Evolutionary conservation across 1,284 basidiomycete species (phyloP).

Genomic region (Ganoderma leucocontextum): DNA sequence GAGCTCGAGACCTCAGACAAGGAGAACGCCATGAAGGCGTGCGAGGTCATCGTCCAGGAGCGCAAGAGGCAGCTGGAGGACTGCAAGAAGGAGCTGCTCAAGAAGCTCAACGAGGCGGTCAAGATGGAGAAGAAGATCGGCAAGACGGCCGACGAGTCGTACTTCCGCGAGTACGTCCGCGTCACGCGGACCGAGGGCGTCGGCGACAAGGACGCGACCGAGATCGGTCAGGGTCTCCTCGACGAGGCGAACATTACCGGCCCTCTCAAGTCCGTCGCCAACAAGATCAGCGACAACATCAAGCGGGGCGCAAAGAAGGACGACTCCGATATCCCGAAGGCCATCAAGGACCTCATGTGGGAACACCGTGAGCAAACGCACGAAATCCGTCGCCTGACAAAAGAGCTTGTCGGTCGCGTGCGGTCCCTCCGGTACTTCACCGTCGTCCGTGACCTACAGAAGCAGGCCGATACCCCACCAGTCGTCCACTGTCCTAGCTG

Average conservation of each 20-base stretch:
- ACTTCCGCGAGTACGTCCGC: slow-evolving; percentile 81
- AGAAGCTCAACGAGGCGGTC: slow-evolving; percentile 72
- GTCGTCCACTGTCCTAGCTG: slow-evolving; percentile 72
- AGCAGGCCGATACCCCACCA: slow-evolving; percentile 65
- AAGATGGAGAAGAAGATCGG: slow-evolving; percentile 73
- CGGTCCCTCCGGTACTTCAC: slow-evolving; percentile 92
- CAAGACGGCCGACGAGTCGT: slow-evolving; percentile 71
- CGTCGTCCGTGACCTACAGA: slow-evolving; percentile 88
- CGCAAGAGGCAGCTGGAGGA: slow-evolving; percentile 82
- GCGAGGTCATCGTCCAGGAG: slow-evolving; percentile 89
- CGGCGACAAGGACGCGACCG: slow-evolving; percentile 79
- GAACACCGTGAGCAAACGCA: slow-evolving; percentile 88
- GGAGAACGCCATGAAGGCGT: slow-evolving; percentile 89
- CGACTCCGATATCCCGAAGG: slow-evolving; percentile 60
- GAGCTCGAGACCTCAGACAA: slow-evolving; percentile 79
- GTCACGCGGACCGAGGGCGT: slow-evolving; percentile 73
- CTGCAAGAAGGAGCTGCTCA: slow-evolving; percentile 79
- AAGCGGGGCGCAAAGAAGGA: slow-evolving; percentile 57
- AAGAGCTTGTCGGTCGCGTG: slow-evolving; percentile 89
- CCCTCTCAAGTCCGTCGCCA: slow-evolving; percentile 37
- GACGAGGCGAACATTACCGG: slow-evolving; percentile 66
- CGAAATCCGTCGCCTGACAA: slow-evolving; percentile 81
- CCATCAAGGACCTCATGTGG: slow-evolving; percentile 75
- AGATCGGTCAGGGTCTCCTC: slow-evolving; percentile 65
- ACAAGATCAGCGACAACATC: slow-evolving; percentile 44